A percentile compares a stretch with the other conserved stretches of the same genome.
Conservation (phyloP, 345 rosid species). For the Dipteronia sinensis region DNA sequence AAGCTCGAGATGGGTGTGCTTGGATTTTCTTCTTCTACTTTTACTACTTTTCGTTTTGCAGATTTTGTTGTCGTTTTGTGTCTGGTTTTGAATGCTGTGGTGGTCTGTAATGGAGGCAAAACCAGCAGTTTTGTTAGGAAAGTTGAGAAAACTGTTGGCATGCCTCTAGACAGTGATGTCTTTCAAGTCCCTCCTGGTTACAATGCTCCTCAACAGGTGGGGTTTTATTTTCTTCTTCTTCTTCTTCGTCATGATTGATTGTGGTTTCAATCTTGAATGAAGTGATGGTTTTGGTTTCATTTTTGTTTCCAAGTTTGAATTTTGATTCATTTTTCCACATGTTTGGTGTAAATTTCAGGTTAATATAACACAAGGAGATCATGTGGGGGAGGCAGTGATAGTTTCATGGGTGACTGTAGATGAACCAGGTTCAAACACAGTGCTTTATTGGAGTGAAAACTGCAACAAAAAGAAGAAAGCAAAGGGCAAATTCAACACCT, state of each 20-base stretch:
- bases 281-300: background rate
- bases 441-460: slow-evolving; percentile 68
- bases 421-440: slow-evolving; percentile 61
- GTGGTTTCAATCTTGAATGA: background rate
- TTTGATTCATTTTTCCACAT: slow-evolving; percentile 14
- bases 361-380: slow-evolving; percentile 95
- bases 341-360: slow-evolving; percentile 40
- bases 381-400: slow-evolving; percentile 73
- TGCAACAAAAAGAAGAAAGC: slow-evolving; percentile 44
- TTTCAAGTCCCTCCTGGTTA: slow-evolving; percentile 66
- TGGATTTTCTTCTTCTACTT: slow-evolving; percentile 19
- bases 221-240: background rate
- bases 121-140: slow-evolving; percentile 68
- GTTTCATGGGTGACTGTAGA: slow-evolving; percentile 88
- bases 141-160: slow-evolving; percentile 51
- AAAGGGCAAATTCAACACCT: slow-evolving; percentile 49
- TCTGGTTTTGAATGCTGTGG: slow-evolving; percentile 41
- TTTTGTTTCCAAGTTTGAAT: slow-evolving; percentile 3
- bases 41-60: slow-evolving; percentile 8
- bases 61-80: slow-evolving; percentile 31
- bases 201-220: slow-evolving; percentile 94
- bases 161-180: slow-evolving; percentile 82
- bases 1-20: slow-evolving; percentile 27
- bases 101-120: slow-evolving; percentile 63
- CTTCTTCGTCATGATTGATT: background rate